Evolutionary conservation across 2,329 filamentous ascomycete species (phyloP), one percentile per base, ranked within the genome.

Genomic region (Ophiognomonia clavigignenti-juglandacearum): DNA sequence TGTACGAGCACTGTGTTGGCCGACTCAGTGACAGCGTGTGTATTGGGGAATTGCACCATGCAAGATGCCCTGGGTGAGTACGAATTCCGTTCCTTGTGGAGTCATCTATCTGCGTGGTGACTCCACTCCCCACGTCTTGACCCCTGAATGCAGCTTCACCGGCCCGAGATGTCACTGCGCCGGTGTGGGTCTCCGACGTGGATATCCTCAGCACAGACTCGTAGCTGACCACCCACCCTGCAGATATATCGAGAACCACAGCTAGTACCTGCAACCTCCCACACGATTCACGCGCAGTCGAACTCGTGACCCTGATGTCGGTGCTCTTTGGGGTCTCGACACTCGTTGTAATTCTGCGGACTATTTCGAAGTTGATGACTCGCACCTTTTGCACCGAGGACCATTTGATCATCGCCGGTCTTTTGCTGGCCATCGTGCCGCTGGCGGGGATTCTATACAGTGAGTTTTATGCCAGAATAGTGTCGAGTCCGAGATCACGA

Each of bases 31-130:
- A 29, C 19, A 8, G 23, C 19, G 7, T 54, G 52, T 26, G n/a
- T 50, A 19, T 18, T 24, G 18, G 41, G 31, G 18, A 52, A 43
- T n/a, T 54, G 52, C 35, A 50, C 49, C 6, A 41, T 52, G 43
- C 39, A 47, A 29, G 46, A 48, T 1, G 22, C 7, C 24, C 45
- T 51, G n/a, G 45, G 49, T 51, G 36, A n/a, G 45, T 51, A n/a
- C n/a, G n/a, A n/a, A n/a, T 11, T 5, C 16, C 29, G 3, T n/a
- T 34, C n/a, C 19, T 34, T 16, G 9, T 34, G 5, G 4, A 16
- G 13, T 34, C n/a, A 1, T 32, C 16, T 8, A 7, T 32, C 29
- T 16, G 13, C 22, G n/a, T n/a, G n/a, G n/a, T n/a, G n/a, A n/a
- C 7, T 18, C 24, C 24, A 34, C 5, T 16, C 36, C 4, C 7